Base-by-base conservation (phyloP, 1,284 basidiomycete genomes). In the Tilletiopsis washingtonensis region DNA sequence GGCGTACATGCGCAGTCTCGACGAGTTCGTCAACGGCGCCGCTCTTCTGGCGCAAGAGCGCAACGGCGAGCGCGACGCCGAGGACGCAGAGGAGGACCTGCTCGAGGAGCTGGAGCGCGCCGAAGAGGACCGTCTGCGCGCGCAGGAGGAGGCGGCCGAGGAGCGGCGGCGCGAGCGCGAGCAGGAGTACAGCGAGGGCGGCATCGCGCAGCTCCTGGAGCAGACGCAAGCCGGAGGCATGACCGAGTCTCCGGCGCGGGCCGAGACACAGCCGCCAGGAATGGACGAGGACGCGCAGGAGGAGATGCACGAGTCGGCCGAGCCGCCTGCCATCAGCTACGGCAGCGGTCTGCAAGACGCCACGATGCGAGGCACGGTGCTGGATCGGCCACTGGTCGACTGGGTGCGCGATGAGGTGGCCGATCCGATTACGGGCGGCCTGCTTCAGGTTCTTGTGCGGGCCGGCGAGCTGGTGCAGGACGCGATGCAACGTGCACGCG, bases 1-100 rank as follows among this genome's bases (percentile, higher is more conserved):
- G 36, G 27, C 46, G 19, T 47, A 47, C 39, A 21, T 34, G 3
- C 20, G 38, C n/a, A 47, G 46, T 21, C 32, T 47, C 36, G 20
- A 19, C 11, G 37, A 47, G 11, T 47, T 47, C 24, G 37, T 47
- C 24, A 17, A 6, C 2, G 46, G 46, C 3, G 46, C 46, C 12
- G 34, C 23, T 14, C 14, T n/a, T 2, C 14, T 26, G 25, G 46
- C 34, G 21, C 14, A 38, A 23, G 19, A 42, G 11, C 32, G 27
- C n/a, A 17, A 45, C 19, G 40, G 36, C 24, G 39, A 40, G 12
- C 9, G n/a, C 15, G n/a, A 15, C 15, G 26, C 37, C 3, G 46
- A 47, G 5, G 37, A 43, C 4, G 11, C 3, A 45, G 46, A 47
- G 5, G 46, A 4, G 15, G 5, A 40, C 6, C 2, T 21, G 19